A percentile compares a stretch with the other conserved stretches of the same genome.
These are phyloP conservation scores for Elaphomyces granulatus DNA, from an alignment of 495 filamentous ascomycete genomes.

Conservation along the genomic window DNA sequence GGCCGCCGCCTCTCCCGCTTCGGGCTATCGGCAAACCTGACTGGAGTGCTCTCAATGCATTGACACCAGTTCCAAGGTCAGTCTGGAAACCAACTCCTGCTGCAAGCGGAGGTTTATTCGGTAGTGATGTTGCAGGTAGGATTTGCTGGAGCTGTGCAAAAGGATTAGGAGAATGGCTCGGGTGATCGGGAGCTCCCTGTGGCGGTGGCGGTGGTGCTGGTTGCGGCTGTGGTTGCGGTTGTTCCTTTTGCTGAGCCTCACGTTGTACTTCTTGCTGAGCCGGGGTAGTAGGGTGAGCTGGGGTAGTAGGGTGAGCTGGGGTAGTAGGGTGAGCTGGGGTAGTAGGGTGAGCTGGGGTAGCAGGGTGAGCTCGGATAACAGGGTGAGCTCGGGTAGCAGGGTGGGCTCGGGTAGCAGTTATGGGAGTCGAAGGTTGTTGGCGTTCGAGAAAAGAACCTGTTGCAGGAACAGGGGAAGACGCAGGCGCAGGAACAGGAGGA, in stretches of 20 bases:
- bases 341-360: too few species aligned
- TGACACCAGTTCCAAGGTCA: slow-evolving; percentile 17
- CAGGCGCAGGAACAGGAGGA: slow-evolving; percentile 3
- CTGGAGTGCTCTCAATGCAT: slow-evolving; percentile 28
- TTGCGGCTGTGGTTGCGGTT: slow-evolving; percentile 10
- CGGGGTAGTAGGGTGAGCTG: slow-evolving; percentile 4
- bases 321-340: too few species aligned
- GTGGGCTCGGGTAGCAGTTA: slow-evolving; percentile 7
- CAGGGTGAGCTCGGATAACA: too few species aligned
- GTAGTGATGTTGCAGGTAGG: slow-evolving; percentile 11
- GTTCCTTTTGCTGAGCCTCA: slow-evolving; percentile 6
- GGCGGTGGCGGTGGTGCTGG: slow-evolving; percentile 7
- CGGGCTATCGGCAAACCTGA: slow-evolving; percentile 37
- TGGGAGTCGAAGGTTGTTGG: slow-evolving; percentile 2
- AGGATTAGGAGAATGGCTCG: slow-evolving; percentile 15
- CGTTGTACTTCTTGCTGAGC: slow-evolving; percentile 2
- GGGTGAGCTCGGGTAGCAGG: too few species aligned
- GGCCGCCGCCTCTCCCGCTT: slow-evolving; percentile 19
- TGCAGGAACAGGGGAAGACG: slow-evolving; percentile 8
- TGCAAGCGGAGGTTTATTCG: slow-evolving; percentile 22
- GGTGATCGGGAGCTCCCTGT: slow-evolving; percentile 5
- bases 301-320: too few species aligned
- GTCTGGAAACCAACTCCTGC: slow-evolving; percentile 5
- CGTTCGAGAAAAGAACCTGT: slow-evolving; percentile 13
- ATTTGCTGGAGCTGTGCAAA: slow-evolving; percentile 20